A percentile compares a stretch with the other conserved stretches of the same genome.
These are phyloP conservation scores for Ilex aquifolium DNA, from an alignment of 257 asterid species.

Conservation along the genomic window DNA sequence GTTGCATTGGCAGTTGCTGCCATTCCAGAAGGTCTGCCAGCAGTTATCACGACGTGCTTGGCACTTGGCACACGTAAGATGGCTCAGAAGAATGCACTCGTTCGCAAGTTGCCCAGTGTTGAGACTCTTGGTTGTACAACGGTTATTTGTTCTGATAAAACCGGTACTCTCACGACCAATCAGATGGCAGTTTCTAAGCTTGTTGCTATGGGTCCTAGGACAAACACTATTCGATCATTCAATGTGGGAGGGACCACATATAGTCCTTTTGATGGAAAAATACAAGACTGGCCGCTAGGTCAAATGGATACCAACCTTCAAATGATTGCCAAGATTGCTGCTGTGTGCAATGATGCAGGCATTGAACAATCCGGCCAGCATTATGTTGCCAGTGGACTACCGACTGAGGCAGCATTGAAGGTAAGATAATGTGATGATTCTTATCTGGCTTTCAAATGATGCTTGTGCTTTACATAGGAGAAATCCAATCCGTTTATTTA, in stretches of 20 bases:
- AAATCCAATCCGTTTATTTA: no score
- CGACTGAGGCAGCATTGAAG: slow-evolving; percentile 98
- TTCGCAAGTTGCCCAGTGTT: slow-evolving; percentile 97
- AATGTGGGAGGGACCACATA: slow-evolving; percentile 77
- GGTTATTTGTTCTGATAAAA: slow-evolving; percentile 96
- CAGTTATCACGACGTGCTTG: slow-evolving; percentile 95
- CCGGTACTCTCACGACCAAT: slow-evolving; percentile 95
- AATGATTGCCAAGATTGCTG: slow-evolving; percentile 89
- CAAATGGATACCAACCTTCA: slow-evolving; percentile 70
- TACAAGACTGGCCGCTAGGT: slow-evolving; percentile 69
- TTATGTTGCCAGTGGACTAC: slow-evolving; percentile 77
- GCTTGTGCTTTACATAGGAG: no score
- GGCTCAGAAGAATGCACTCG: slow-evolving; percentile 99
- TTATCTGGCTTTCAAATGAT: no score
- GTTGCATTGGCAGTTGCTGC: slow-evolving; percentile 99
- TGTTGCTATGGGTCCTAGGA: slow-evolving; percentile 65
- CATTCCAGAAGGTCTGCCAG: slow-evolving; percentile 98
- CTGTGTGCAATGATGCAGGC: slow-evolving; percentile 93
- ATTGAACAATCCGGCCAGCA: slow-evolving; percentile 76
- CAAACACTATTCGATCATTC: slow-evolving; percentile 46
- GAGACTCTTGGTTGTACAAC: slow-evolving; percentile 99
- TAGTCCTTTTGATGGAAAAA: slow-evolving; percentile 88
- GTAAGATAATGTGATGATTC: slow-evolving; percentile 19
- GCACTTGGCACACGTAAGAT: slow-evolving; percentile 99
- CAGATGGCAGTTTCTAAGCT: slow-evolving; percentile 97